These are phyloP conservation scores for Penicillium egyptiacum DNA, from an alignment of 495 filamentous ascomycete genomes.

Conservation along the genomic window DNA sequence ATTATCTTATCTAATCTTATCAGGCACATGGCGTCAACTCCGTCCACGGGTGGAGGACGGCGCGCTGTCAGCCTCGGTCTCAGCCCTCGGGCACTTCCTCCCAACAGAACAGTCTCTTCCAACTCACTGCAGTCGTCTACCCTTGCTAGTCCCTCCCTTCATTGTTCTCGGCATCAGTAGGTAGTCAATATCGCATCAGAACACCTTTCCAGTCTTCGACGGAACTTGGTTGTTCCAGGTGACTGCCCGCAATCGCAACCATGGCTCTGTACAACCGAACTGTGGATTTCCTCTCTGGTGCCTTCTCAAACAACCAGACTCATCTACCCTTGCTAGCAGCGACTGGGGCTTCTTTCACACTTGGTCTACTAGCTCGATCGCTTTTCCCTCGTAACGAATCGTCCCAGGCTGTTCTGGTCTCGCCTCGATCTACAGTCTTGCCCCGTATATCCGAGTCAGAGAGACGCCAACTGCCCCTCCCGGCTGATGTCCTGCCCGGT, in stretches of 20 bases:
- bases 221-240: slow-evolving; percentile 9
- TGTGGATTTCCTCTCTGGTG: slow-evolving; percentile 41
- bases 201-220: background rate
- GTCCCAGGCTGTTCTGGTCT: slow-evolving; percentile 36
- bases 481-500: slow-evolving; percentile 72
- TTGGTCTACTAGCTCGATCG: slow-evolving; percentile 43
- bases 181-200: background rate
- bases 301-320: slow-evolving; percentile 37
- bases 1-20: slow-evolving; percentile 15
- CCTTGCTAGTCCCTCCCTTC: background rate
- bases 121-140: background rate
- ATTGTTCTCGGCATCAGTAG: background rate
- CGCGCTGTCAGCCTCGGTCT: slow-evolving; percentile 7
- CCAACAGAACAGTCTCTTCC: background rate
- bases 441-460: slow-evolving; percentile 48
- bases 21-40: slow-evolving; percentile 12
- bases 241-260: slow-evolving; percentile 11
- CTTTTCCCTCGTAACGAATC: slow-evolving; percentile 25
- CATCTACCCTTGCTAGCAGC: slow-evolving; percentile 45
- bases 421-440: slow-evolving; percentile 49
- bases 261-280: slow-evolving; percentile 45
- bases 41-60: background rate
- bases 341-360: slow-evolving; percentile 42
- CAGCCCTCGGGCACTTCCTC: background rate
- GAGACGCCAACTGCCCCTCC: slow-evolving; percentile 60